phyloP scores from a whole-genome alignment of 257 asterid species.

The Galeopsis tetrahit region DNA sequence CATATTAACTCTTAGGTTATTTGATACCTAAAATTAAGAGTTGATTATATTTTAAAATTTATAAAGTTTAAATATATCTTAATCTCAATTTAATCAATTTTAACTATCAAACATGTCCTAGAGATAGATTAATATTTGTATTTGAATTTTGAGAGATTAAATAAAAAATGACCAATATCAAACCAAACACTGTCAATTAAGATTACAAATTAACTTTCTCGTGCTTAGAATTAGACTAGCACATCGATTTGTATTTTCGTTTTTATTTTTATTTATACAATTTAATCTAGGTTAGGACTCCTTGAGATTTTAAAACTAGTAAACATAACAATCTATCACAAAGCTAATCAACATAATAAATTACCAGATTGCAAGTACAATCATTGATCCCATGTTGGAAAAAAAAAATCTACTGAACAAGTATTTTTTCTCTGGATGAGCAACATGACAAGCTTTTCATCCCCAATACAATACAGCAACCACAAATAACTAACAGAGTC shows the following conservation, averaged over 20 bases:
- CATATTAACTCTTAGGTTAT: too few species aligned
- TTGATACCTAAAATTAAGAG: too few species aligned
- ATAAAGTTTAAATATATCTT: too few species aligned
- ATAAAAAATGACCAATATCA: too few species aligned
- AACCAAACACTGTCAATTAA: too few species aligned
- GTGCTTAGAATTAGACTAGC: too few species aligned
- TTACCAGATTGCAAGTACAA: not conserved
- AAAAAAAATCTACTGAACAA: conserved; percentile 8
- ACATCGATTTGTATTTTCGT: not conserved
- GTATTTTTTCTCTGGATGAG: conserved; percentile 1
- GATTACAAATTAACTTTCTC: too few species aligned
- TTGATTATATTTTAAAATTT: too few species aligned
- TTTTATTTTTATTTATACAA: not conserved
- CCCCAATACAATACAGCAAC: not conserved
- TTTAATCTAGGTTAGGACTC: not conserved
- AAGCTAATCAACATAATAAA: not conserved
- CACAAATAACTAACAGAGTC: not conserved
- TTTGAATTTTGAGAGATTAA: too few species aligned
- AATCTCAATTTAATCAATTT: too few species aligned
- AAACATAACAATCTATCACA: not conserved
- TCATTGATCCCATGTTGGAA: not conserved
- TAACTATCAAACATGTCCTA: too few species aligned
- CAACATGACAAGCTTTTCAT: conserved; percentile 11
- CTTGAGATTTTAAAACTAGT: not conserved
- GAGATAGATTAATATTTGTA: too few species aligned